Percentiles rank a stretch among this genome's conserved stretches.
These are phyloP conservation scores for Cyamopsis tetragonoloba DNA, from an alignment of 306 rosid genomes.

Conservation along the genomic window DNA sequence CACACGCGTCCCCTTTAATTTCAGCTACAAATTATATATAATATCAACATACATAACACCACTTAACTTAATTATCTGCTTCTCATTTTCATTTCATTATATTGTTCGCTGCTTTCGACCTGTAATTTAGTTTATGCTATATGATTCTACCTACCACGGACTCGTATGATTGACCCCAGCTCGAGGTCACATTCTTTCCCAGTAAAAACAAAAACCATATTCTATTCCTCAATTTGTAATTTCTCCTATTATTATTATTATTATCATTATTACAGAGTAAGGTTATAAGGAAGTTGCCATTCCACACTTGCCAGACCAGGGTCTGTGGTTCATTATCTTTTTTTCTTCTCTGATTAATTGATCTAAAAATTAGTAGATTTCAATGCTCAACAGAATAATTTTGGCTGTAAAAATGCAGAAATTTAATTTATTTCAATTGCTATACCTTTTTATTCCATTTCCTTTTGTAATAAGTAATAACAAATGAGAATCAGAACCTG, in stretches of 20 bases:
- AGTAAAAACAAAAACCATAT: not conserved
- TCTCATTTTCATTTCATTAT: constrained; percentile 18
- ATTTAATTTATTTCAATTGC: not conserved
- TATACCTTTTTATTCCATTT: no score
- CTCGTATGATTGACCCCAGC: constrained; percentile 57
- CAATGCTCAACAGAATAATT: not conserved
- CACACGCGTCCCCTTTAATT: constrained; percentile 89
- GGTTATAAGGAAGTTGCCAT: constrained; percentile 15
- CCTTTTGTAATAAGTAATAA: no score
- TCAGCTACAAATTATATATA: no score
- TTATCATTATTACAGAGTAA: constrained; percentile 19
- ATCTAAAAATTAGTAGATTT: no score
- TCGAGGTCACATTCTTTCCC: constrained; percentile 87
- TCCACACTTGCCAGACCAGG: not conserved
- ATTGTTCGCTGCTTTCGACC: constrained; percentile 14
- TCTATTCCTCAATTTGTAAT: constrained; percentile 30
- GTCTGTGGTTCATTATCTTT: not conserved
- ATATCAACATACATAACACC: no score
- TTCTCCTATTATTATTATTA: constrained; percentile 21
- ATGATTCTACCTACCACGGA: no score
- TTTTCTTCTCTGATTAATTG: not conserved
- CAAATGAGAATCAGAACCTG: no score
- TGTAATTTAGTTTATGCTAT: constrained; percentile 6
- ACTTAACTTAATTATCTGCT: constrained; percentile 27
- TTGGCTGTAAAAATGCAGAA: not conserved